Evolutionary conservation across 1,139 yeast species (phyloP).

Genomic region (Debaryomycetaceae sp.): DNA sequence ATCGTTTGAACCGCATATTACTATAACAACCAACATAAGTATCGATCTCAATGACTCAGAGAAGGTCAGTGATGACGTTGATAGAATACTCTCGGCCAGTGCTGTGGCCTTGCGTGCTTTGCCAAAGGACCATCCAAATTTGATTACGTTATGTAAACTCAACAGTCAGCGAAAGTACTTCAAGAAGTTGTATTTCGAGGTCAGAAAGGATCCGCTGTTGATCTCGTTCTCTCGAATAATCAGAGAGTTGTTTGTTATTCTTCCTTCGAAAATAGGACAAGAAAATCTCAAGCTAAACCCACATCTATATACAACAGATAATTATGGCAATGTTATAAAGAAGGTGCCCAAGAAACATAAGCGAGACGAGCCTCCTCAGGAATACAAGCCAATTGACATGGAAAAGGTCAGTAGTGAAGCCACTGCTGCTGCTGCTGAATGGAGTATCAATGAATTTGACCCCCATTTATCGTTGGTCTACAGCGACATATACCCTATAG

Average conservation of each 20-base stretch:
- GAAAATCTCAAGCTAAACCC: slow-evolving; percentile 39
- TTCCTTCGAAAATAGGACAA: slow-evolving; percentile 35
- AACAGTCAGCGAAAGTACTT: slow-evolving; percentile 47
- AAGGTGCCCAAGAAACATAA: slow-evolving; percentile 17
- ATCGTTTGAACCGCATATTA: slow-evolving; percentile 71
- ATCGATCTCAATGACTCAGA: slow-evolving; percentile 35
- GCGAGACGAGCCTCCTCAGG: slow-evolving; percentile 4
- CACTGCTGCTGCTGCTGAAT: slow-evolving; percentile 41
- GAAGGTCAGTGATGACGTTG: slow-evolving; percentile 53
- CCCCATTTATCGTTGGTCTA: slow-evolving; percentile 78
- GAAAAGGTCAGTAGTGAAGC: slow-evolving; percentile 25
- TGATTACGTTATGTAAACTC: slow-evolving; percentile 39
- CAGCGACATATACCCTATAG: slow-evolving; percentile 63
- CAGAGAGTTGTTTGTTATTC: slow-evolving; percentile 61
- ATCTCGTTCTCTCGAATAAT: slow-evolving; percentile 66
- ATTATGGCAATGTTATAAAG: slow-evolving; percentile 29
- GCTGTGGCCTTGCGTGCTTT: slow-evolving; percentile 58
- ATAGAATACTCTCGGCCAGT: slow-evolving; percentile 60
- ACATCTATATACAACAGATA: slow-evolving; percentile 36
- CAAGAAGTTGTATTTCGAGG: slow-evolving; percentile 63
- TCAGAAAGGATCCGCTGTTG: slow-evolving; percentile 53
- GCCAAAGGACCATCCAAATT: slow-evolving; percentile 33
- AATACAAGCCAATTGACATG: slow-evolving; percentile 23
- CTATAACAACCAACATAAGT: slow-evolving; percentile 61
- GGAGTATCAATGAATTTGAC: slow-evolving; percentile 58